phyloP scores from a whole-genome alignment of 176 grass and related monocot species.

The Oryza glaberrima region DNA sequence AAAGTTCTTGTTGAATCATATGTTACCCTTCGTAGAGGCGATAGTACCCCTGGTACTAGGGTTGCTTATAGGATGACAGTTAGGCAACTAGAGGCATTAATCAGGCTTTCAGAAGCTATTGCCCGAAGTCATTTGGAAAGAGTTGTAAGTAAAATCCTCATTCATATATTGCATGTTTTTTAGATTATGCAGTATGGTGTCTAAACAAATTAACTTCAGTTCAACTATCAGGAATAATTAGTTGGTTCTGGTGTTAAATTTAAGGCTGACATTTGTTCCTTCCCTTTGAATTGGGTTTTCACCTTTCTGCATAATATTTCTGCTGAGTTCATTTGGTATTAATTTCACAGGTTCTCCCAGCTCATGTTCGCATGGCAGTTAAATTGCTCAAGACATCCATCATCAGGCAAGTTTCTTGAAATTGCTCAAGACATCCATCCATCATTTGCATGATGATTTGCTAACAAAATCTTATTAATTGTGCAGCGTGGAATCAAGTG shows the following conservation, averaged over 20 bases:
- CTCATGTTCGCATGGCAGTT: conserved; percentile 91
- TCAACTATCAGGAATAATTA: neutral
- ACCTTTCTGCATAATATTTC: neutral
- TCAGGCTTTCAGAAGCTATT: conserved; percentile 96
- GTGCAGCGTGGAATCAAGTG: conserved; percentile 96
- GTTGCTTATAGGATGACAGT: conserved; percentile 99
- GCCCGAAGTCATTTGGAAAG: conserved; percentile 88
- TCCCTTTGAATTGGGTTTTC: conserved; percentile 1
- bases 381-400: conserved; percentile 97
- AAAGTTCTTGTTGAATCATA: conserved; percentile 89
- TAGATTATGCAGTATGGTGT: conserved; percentile 27
- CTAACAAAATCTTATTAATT: conserved; percentile 24
- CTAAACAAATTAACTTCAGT: neutral
- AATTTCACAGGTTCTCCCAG: conserved; percentile 73
- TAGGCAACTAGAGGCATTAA: conserved; percentile 93
- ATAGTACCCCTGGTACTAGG: conserved; percentile 90
- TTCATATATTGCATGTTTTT: neutral
- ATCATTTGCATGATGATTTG: conserved; percentile 51
- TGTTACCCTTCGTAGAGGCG: conserved; percentile 81
- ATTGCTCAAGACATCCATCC: conserved; percentile 95
- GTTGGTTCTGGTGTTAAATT: neutral
- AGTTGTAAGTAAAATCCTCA: conserved; percentile 61
- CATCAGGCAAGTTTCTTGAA: conserved; percentile 65
- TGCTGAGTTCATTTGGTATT: conserved; percentile 25
- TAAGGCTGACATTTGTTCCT: neutral